A percentile compares a stretch with the other conserved stretches of the same genome.
These are phyloP conservation scores for Pneumocystis sp. DNA, from an alignment of 1,139 yeast species.

Conservation along the genomic window DNA sequence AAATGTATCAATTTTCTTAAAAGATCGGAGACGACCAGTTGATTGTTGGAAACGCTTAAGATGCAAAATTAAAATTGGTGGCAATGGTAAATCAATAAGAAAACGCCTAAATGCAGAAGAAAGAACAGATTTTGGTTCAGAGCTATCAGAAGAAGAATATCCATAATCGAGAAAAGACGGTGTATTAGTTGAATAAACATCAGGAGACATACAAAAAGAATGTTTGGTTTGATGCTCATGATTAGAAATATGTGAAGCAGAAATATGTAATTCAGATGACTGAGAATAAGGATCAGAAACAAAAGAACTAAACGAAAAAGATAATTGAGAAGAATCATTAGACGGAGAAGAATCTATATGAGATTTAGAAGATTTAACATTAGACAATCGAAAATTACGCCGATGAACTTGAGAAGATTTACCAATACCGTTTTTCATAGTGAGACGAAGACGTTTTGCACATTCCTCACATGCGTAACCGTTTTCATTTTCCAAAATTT, in stretches of 20 bases:
- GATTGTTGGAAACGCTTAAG: conserved; percentile 12
- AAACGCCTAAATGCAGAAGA: conserved; percentile 13
- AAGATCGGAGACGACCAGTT: background rate
- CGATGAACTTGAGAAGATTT: background rate
- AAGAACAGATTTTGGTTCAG: background rate
- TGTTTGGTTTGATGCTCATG: background rate
- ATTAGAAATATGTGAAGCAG: background rate
- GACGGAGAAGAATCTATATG: background rate
- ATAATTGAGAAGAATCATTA: background rate
- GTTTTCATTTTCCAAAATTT: conserved; percentile 10
- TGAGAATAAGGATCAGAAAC: background rate
- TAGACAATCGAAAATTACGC: background rate
- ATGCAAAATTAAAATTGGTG: conserved; percentile 11
- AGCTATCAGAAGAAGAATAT: background rate
- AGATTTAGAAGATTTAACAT: background rate
- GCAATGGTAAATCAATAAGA: conserved; percentile 10
- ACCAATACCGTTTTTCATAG: background rate
- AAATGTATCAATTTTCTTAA: conserved; percentile 10
- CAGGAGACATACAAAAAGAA: background rate
- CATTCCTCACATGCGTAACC: conserved; percentile 14
- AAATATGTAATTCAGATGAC: background rate
- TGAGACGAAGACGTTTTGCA: conserved; percentile 4
- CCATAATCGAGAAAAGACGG: background rate
- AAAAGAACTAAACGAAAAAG: background rate
- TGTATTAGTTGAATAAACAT: background rate